These are phyloP conservation scores for Fagopyrum esculentum DNA, from an alignment of 148 eudicot species.

Conservation along the genomic window DNA sequence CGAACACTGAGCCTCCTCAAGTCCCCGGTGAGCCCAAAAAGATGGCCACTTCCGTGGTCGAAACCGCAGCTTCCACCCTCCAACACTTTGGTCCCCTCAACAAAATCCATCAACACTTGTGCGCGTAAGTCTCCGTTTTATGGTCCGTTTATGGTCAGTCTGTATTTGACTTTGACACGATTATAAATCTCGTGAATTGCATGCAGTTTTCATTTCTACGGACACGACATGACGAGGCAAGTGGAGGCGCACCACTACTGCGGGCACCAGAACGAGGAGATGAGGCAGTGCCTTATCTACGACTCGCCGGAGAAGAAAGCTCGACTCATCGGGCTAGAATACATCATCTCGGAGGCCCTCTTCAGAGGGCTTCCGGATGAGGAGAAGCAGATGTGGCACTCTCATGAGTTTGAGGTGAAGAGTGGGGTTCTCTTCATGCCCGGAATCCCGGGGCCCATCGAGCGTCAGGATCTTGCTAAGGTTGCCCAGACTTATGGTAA, in stretches of 20 bases:
- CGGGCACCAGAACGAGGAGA: slow-evolving; percentile 76
- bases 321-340: slow-evolving; percentile 71
- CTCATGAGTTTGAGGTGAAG: slow-evolving; percentile 89
- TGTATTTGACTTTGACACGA: too few relatives aligned
- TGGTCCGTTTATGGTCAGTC: too few relatives aligned
- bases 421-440: slow-evolving; percentile 77
- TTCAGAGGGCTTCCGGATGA: slow-evolving; percentile 64
- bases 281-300: slow-evolving; percentile 84
- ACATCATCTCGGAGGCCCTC: slow-evolving; percentile 63
- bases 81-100: slow-evolving; percentile 72
- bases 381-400: slow-evolving; percentile 83
- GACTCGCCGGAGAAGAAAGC: slow-evolving; percentile 63
- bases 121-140: slow-evolving; percentile 50
- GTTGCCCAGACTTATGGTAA: slow-evolving; percentile 77
- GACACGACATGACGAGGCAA: slow-evolving; percentile 82
- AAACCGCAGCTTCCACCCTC: slow-evolving; percentile 58
- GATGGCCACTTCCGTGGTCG: slow-evolving; percentile 46
- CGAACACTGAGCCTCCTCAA: slow-evolving; percentile 21
- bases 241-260: slow-evolving; percentile 95
- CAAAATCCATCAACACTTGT: slow-evolving; percentile 83
- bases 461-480: slow-evolving; percentile 66
- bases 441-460: slow-evolving; percentile 54
- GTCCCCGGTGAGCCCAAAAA: slow-evolving; percentile 63
- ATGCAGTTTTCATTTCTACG: slow-evolving; percentile 56
- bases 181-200: too few relatives aligned